A percentile compares a stretch with the other conserved stretches of the same genome.
These are phyloP conservation scores for Acanthamoeba lugdunensis DNA, from an alignment of 208 protist genomes.

Conservation along the genomic window DNA sequence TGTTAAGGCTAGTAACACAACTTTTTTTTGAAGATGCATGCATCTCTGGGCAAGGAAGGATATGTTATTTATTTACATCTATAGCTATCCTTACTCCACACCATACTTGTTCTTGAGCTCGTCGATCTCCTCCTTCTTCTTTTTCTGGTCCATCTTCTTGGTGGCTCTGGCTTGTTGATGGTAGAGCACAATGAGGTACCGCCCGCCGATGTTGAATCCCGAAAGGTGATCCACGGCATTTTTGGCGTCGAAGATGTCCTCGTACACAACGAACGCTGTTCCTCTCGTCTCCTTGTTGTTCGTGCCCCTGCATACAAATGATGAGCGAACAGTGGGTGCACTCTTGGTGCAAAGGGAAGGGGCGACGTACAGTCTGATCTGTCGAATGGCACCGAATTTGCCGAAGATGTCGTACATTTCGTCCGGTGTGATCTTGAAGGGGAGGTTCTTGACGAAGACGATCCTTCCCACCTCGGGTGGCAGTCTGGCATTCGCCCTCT, in stretches of 20 bases:
- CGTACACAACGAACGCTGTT: slow-evolving; percentile 93
- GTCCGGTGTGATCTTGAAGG: slow-evolving; percentile 91
- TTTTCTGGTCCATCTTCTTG: slow-evolving; percentile 68
- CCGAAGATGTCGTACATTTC: slow-evolving; percentile 94
- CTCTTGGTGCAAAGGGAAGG: background rate
- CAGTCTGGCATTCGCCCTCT: slow-evolving; percentile 76
- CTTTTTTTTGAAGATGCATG: background rate
- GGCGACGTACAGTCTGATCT: slow-evolving; percentile 88
- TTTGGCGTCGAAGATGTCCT: slow-evolving; percentile 94
- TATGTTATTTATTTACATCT: background rate
- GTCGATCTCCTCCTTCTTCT: slow-evolving; percentile 73
- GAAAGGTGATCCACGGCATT: slow-evolving; percentile 91
- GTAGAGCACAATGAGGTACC: slow-evolving; percentile 74
- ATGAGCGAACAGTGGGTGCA: too few species aligned
- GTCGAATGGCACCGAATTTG: slow-evolving; percentile 91
- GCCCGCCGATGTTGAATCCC: slow-evolving; percentile 90
- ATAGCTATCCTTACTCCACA: background rate
- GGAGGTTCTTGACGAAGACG: slow-evolving; percentile 91
- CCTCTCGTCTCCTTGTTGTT: slow-evolving; percentile 88
- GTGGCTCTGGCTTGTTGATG: slow-evolving; percentile 35
- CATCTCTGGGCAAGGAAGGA: background rate
- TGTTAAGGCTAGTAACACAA: slow-evolving; percentile 66
- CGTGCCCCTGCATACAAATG: slow-evolving; percentile 82
- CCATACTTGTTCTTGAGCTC: slow-evolving; percentile 67
- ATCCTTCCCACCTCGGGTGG: slow-evolving; percentile 90